Evolutionary conservation across 2,329 filamentous ascomycete species (phyloP).

Genomic region (Trichoderma lentiforme): DNA sequence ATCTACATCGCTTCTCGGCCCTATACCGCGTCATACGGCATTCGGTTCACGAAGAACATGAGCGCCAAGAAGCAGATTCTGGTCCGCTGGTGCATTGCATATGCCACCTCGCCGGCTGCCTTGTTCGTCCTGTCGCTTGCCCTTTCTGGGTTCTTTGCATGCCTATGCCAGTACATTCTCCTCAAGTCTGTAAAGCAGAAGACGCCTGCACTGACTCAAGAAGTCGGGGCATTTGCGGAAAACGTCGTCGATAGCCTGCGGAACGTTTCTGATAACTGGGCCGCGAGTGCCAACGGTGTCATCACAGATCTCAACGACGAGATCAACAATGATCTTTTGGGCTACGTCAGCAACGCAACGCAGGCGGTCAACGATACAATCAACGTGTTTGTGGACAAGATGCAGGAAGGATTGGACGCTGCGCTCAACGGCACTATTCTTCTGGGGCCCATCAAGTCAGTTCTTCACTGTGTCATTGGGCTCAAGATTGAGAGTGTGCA

Average conservation of each 20-base stretch:
- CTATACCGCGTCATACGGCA: slow-evolving; percentile 67
- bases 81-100: slow-evolving; percentile 78
- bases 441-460: slow-evolving; percentile 70
- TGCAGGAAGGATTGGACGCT: slow-evolving; percentile 67
- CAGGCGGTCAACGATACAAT: slow-evolving; percentile 80
- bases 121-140: slow-evolving; percentile 84
- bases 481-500: slow-evolving; percentile 83
- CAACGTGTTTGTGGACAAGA: slow-evolving; percentile 74
- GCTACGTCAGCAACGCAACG: slow-evolving; percentile 83
- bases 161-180: slow-evolving; percentile 78
- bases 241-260: slow-evolving; percentile 71
- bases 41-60: slow-evolving; percentile 66
- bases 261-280: slow-evolving; percentile 73
- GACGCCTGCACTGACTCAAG: slow-evolving; percentile 67
- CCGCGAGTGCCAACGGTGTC: slow-evolving; percentile 69
- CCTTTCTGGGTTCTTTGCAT: slow-evolving; percentile 76
- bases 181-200: slow-evolving; percentile 69
- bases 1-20: slow-evolving; percentile 85
- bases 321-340: slow-evolving; percentile 81
- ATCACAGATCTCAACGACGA: slow-evolving; percentile 68
- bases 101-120: slow-evolving; percentile 79
- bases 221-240: slow-evolving; percentile 77
- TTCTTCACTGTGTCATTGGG: slow-evolving; percentile 82
- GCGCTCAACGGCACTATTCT: slow-evolving; percentile 83
- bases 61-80: slow-evolving; percentile 66